Conservation (phyloP, 768 basidiomycete species). For the Amanita molliuscula region DNA sequence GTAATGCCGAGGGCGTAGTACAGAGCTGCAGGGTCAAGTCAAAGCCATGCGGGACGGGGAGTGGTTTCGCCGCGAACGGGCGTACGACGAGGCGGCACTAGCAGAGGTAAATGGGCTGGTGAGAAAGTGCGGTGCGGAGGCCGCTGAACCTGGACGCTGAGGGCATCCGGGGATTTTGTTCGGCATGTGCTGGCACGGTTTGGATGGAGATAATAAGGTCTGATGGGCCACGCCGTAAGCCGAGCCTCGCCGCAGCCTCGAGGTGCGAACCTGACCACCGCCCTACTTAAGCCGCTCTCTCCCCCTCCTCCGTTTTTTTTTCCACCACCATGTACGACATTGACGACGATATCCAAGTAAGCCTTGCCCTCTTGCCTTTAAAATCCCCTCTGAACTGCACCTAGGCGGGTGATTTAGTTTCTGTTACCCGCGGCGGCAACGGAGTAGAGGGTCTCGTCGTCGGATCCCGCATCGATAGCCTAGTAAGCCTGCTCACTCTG, state of each 20-base stretch:
- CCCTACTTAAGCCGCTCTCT: neutral
- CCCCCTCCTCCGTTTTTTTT: neutral
- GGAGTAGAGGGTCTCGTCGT: conserved; percentile 74
- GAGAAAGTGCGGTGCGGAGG: too few relatives aligned
- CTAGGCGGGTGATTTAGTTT: conserved; percentile 75
- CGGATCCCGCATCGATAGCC: conserved; percentile 61
- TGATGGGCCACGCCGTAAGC: conserved; percentile 10
- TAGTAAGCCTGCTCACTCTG: conserved; percentile 31
- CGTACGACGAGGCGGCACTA: conserved; percentile 61
- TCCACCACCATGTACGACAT: conserved; percentile 6
- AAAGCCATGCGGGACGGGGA: conserved; percentile 44
- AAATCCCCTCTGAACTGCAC: too few relatives aligned
- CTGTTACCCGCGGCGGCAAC: conserved; percentile 60
- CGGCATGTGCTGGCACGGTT: too few relatives aligned
- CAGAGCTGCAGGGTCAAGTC: conserved; percentile 17
- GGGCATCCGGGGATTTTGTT: too few relatives aligned
- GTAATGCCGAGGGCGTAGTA: too few relatives aligned
- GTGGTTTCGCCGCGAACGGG: conserved; percentile 70
- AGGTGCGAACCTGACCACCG: conserved; percentile 21
- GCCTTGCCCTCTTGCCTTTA: too few relatives aligned
- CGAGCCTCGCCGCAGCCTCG: conserved; percentile 45
- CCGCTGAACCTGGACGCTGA: too few relatives aligned
- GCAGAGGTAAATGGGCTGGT: conserved; percentile 67
- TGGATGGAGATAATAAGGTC: conserved; percentile 25
- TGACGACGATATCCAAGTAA: neutral